Base-by-base conservation (phyloP, 148 eudicot species). In the Rhododendron griersonianum region DNA sequence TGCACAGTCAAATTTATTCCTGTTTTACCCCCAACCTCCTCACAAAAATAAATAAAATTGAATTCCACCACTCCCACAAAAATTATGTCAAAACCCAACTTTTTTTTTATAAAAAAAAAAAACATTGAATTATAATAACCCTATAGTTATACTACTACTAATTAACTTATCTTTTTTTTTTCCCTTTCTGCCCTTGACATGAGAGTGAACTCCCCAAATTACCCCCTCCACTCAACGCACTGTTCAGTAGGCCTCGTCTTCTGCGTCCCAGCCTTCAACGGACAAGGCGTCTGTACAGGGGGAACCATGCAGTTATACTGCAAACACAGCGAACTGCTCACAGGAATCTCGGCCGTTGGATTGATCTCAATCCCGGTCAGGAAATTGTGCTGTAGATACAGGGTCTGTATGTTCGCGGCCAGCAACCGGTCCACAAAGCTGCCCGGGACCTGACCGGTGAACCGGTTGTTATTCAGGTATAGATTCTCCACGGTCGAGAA, bases 241-340 rank as follows among this genome's bases (percentile, higher is more conserved):
- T 96, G 99, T 4, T 88, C 84, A 14, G 93, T 90, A 45, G 99
- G 99, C 88, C 99, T 92, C 3, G 93, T 91, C 84, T 91, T 93
- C 89, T 90, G 92, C 59, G 82, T 88, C 83, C 98, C 99, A 65
- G 98, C 94, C 87, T 93, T 94, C 87, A 94, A 88, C 71, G 99
- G 99, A 85, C 99, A 96, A 13, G 98, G 91, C 61, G 96, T 91
- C 90, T 91, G 90, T 2, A 94, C 90, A 9, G 99, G 99, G 67
- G 93, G 94, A 82, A 94, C 96, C 99, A 96, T 96, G 55, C 99
- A 96, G 86, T 96, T 96, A 82, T 96, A 96, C 92, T 93, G 93
- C 87, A 96, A 90, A 82, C 99, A 96, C 89, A 96, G 78, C 2
- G 96, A 92, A 39, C 94, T 92, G 65, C 92, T 93, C 48, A 95